A percentile compares a stretch with the other conserved stretches of the same genome.
Evolutionary conservation across 768 basidiomycete species (phyloP).

Genomic region (Pulveroboletus sp.): DNA sequence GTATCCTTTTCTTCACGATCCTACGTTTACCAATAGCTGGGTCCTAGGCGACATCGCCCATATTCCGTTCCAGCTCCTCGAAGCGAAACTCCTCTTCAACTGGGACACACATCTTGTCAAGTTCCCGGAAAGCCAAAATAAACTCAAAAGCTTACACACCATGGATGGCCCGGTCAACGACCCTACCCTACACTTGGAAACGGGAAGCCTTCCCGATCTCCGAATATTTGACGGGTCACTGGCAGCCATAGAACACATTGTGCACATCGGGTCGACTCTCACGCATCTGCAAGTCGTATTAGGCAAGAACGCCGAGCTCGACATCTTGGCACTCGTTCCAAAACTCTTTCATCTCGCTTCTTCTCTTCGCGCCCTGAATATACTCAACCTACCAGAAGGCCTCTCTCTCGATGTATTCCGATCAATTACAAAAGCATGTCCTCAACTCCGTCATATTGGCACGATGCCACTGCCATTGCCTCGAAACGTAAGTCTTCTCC

Average conservation of each 20-base stretch:
- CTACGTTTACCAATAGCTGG: slow-evolving; percentile 38
- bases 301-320: slow-evolving; percentile 33
- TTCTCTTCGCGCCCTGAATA: slow-evolving; percentile 34
- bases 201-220: slow-evolving; percentile 38
- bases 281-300: slow-evolving; percentile 42
- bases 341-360: slow-evolving; percentile 26
- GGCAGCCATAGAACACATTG: slow-evolving; percentile 38
- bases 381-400: slow-evolving; percentile 34
- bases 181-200: slow-evolving; percentile 22
- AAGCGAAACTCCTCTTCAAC: slow-evolving; percentile 43
- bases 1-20: slow-evolving; percentile 39
- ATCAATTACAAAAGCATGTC: slow-evolving; percentile 31
- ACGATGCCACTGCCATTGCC: slow-evolving; percentile 34
- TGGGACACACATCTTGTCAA: slow-evolving; percentile 45
- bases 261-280: slow-evolving; percentile 33
- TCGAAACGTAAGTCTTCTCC: slow-evolving; percentile 29
- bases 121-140: slow-evolving; percentile 46
- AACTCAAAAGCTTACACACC: slow-evolving; percentile 37
- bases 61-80: slow-evolving; percentile 44
- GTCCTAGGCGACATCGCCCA: slow-evolving; percentile 38
- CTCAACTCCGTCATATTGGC: slow-evolving; percentile 36
- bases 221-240: slow-evolving; percentile 43
- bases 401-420: slow-evolving; percentile 27
- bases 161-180: slow-evolving; percentile 23
- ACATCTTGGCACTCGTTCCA: slow-evolving; percentile 30